Evolutionary conservation across 2,329 filamentous ascomycete species (phyloP).

Genomic region (Clonostachys chloroleuca): DNA sequence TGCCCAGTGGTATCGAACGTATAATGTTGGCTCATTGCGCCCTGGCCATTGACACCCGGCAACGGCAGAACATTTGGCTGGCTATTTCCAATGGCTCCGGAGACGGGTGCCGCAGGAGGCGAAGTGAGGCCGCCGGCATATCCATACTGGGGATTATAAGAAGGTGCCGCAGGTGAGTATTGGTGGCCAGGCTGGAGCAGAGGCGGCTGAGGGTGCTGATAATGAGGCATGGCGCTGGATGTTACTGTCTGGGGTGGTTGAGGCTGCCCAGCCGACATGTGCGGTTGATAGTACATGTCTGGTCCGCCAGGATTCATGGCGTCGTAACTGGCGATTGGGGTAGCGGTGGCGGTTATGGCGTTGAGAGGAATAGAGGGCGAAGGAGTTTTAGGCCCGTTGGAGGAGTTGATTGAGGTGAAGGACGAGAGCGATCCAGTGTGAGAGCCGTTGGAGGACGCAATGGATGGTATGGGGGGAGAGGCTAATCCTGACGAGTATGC

Average conservation of each 20-base stretch:
- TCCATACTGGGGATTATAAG: conserved; percentile 63
- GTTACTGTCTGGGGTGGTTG: conserved; percentile 74
- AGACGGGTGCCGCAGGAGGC: conserved; percentile 66
- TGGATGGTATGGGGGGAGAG: conserved; percentile 73
- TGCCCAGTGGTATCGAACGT: conserved; percentile 83
- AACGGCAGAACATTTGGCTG: conserved; percentile 64
- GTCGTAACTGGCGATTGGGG: conserved; percentile 23
- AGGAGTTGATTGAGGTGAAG: conserved; percentile 49
- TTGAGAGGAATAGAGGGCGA: conserved; percentile 60
- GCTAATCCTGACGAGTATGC: conserved; percentile 68
- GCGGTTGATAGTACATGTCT: conserved; percentile 82
- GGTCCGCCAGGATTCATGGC: conserved; percentile 78
- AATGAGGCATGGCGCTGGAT: conserved; percentile 69
- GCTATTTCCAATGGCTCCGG: conserved; percentile 60
- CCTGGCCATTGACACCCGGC: conserved; percentile 51
- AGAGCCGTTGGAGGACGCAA: conserved; percentile 54
- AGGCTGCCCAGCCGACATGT: conserved; percentile 74
- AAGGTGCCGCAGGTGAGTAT: conserved; percentile 62
- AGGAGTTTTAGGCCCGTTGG: conserved; percentile 70
- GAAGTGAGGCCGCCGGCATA: conserved; percentile 77
- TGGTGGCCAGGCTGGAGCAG: conserved; percentile 45
- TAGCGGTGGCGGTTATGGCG: conserved; percentile 21
- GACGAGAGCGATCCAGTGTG: conserved; percentile 49
- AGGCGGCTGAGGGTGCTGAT: conserved; percentile 74
- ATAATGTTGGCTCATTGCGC: conserved; percentile 52